A percentile compares a stretch with the other conserved stretches of the same genome.
These are phyloP conservation scores for Leccinum cinnamomeum DNA, from an alignment of 1,284 basidiomycete genomes.

Conservation along the genomic window DNA sequence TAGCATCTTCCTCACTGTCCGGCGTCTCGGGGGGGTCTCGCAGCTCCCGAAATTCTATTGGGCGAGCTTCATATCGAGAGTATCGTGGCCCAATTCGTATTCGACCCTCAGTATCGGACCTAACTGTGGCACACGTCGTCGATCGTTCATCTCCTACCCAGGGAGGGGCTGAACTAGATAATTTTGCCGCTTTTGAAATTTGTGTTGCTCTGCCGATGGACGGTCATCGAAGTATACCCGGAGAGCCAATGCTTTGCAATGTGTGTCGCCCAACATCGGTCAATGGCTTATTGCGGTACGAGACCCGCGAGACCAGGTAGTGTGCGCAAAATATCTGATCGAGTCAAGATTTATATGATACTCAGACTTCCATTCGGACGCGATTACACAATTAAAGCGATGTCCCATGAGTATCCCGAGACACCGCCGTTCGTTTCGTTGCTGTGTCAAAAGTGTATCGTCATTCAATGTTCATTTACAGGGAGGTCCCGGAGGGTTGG, in stretches of 20 bases:
- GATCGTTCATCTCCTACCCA: not conserved
- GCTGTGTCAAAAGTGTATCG: not conserved
- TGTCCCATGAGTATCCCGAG: slow-evolving; percentile 20
- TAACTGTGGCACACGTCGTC: not conserved
- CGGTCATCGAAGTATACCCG: slow-evolving; percentile 12
- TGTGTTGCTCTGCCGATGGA: slow-evolving; percentile 12
- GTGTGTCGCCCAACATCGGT: slow-evolving; percentile 20
- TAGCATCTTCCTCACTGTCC: not conserved
- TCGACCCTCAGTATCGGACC: slow-evolving; percentile 6
- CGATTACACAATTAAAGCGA: slow-evolving; percentile 16
- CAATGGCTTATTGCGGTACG: slow-evolving; percentile 19
- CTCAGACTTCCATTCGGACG: too few relatives aligned
- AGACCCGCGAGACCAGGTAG: slow-evolving; percentile 16
- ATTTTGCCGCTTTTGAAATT: not conserved
- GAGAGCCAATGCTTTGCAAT: not conserved
- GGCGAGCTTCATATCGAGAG: slow-evolving; percentile 27
- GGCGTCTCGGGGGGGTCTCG: not conserved
- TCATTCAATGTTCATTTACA: slow-evolving; percentile 5
- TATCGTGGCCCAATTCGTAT: slow-evolving; percentile 21
- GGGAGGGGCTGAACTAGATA: not conserved
- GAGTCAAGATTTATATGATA: not conserved
- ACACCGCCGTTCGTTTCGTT: slow-evolving; percentile 19
- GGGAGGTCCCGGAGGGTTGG: slow-evolving; percentile 28
- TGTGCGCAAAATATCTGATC: not conserved
- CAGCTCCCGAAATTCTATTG: slow-evolving; percentile 18